Evolutionary conservation across 2,329 filamentous ascomycete species (phyloP), one percentile per base, ranked within the genome.

Genomic region (Thelonectria rubi): DNA sequence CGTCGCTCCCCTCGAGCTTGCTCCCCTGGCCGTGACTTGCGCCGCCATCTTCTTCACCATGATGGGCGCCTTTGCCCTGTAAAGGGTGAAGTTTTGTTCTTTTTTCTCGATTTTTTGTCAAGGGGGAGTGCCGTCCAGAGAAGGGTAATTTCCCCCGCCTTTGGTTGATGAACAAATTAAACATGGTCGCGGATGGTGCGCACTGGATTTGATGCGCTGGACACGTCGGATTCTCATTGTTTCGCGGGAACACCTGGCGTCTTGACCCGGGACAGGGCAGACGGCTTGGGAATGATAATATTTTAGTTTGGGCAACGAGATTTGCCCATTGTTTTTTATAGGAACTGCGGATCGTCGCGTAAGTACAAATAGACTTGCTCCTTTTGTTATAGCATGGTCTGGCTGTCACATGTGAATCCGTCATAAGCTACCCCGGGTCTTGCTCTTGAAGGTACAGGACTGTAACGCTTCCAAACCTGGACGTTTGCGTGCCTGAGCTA

Each of bases 61-160:
- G 20, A 74, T 80, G 26, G 79, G 78, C 58, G 73, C 78, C 43
- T 64, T 80, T 63, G 64, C 80, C 46, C 70, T 81, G 69, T 81
- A 79, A 76, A 63, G 20, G 26, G 47, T 34, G 24, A 15, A 50
- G 17, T 46, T n/a, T 37, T 51, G 2, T 34, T 34, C 34, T 20
- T 54, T 62, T 55, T 62, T 51, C 37, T 64, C 64, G 55, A 57
- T 62, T 60, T 55, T 60, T 30, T 30, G 26, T 30, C 26, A 30
- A 30, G 57, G 32, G 55, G 60, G 59, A 51, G 60, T 65, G 53
- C 60, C 55, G 15, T 46, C 24, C 40, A n/a, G 21, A 24, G 34
- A 46, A 30, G 46, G 34, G 43, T 18, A 49, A 45, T 39, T 15
- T 15, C 24, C 56, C 57, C 50, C 45, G 45, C 45, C 48, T 65